Evolutionary conservation across 1,284 basidiomycete genomes (phyloP).

Genomic region (Mycena citricolor): DNA sequence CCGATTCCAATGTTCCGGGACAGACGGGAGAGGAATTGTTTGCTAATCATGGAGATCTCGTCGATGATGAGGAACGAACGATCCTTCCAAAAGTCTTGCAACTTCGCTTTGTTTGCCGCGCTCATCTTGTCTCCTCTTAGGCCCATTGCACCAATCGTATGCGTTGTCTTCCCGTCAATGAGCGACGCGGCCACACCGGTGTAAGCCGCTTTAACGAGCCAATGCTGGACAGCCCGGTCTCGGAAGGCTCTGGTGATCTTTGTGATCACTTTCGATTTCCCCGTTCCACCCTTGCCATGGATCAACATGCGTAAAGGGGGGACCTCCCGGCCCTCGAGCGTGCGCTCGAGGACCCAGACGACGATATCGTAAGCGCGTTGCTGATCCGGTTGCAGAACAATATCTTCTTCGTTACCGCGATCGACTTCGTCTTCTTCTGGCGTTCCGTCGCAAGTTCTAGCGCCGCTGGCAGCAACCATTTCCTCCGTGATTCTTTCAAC

Average conservation of each 20-base stretch:
- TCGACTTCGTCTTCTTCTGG: too few species aligned
- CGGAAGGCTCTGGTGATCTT: conserved; percentile 31
- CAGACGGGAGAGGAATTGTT: conserved; percentile 29
- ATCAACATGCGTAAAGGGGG: conserved; percentile 32
- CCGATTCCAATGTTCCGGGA: conserved; percentile 25
- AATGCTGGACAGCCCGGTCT: conserved; percentile 4
- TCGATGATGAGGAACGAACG: conserved; percentile 36
- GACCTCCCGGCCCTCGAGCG: conserved; percentile 19
- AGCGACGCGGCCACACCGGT: conserved; percentile 37
- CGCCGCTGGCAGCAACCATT: too few species aligned
- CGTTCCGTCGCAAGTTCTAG: too few species aligned
- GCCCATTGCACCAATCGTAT: conserved; percentile 15
- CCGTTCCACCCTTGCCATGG: conserved; percentile 37
- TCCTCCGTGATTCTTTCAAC: too few species aligned
- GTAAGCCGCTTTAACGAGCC: conserved; percentile 30
- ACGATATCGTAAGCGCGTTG: conserved; percentile 10
- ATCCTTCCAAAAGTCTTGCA: conserved; percentile 25
- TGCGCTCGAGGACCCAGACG: conserved; percentile 15
- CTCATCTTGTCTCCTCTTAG: conserved; percentile 1
- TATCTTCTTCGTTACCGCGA: too few species aligned
- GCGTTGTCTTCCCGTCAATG: conserved; percentile 29
- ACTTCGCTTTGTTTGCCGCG: conserved; percentile 14
- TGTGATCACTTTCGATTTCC: conserved; percentile 38
- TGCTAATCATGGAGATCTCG: conserved; percentile 36
- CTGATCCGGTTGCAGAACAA: conserved; percentile 2